A percentile compares a stretch with the other conserved stretches of the same genome.
Evolutionary conservation across 2,329 filamentous ascomycete species (phyloP).

Genomic region (Epichloe scottii): DNA sequence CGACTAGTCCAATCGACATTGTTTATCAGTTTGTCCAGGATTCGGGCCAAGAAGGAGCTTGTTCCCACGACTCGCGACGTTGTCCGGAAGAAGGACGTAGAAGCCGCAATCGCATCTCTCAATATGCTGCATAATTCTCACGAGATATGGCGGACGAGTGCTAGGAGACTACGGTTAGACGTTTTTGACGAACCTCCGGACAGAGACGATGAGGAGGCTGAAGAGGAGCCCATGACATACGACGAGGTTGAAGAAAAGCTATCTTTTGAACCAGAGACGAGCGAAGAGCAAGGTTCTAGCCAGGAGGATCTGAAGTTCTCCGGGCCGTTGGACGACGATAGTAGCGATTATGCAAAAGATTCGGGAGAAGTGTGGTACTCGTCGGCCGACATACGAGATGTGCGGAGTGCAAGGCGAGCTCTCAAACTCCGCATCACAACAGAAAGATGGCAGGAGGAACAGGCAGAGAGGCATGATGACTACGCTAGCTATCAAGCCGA

Average conservation of each 20-base stretch:
- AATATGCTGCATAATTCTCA: slow-evolving; percentile 25
- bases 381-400: slow-evolving; percentile 26
- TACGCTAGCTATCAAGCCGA: slow-evolving; percentile 29
- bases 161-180: slow-evolving; percentile 36
- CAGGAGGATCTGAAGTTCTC: neutral
- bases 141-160: slow-evolving; percentile 34
- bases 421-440: slow-evolving; percentile 26
- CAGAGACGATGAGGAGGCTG: slow-evolving; percentile 10
- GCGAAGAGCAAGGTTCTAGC: neutral
- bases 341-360: neutral
- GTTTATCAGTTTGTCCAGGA: slow-evolving; percentile 56
- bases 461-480: slow-evolving; percentile 31
- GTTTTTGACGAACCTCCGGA: slow-evolving; percentile 27
- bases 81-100: slow-evolving; percentile 33
- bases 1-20: slow-evolving; percentile 57
- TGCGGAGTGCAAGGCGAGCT: slow-evolving; percentile 21
- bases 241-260: slow-evolving; percentile 31
- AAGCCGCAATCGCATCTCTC: slow-evolving; percentile 35
- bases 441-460: slow-evolving; percentile 30
- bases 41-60: slow-evolving; percentile 36
- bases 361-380: slow-evolving; percentile 23
- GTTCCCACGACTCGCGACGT: slow-evolving; percentile 16
- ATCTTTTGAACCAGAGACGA: neutral
- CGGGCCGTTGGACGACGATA: neutral
- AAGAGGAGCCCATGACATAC: slow-evolving; percentile 26